A percentile compares a stretch with the other conserved stretches of the same genome.
These are phyloP conservation scores for Stropharia rugosoannulata DNA, from an alignment of 768 basidiomycete species.

Conservation along the genomic window DNA sequence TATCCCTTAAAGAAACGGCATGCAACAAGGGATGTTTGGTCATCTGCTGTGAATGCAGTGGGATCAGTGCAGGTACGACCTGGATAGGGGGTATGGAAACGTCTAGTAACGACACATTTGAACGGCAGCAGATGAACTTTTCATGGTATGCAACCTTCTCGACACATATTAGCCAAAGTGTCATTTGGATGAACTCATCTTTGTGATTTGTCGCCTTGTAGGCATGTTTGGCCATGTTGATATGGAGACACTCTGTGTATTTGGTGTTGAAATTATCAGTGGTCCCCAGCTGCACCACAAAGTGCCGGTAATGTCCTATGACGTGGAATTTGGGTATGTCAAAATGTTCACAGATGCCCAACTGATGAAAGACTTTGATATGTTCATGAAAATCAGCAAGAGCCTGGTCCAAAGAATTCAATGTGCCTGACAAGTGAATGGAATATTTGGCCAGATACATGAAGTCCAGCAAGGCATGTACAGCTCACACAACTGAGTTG, in stretches of 20 bases:
- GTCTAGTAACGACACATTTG: neutral
- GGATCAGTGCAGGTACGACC: neutral
- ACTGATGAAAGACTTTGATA: constrained; percentile 6
- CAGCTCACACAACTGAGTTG: constrained; percentile 4
- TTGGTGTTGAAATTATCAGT: constrained; percentile 34
- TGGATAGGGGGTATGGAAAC: neutral
- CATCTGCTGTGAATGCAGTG: neutral
- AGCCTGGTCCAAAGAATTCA: constrained; percentile 7
- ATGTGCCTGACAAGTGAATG: constrained; percentile 12
- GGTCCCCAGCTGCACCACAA: constrained; percentile 26
- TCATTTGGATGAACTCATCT: constrained; percentile 38
- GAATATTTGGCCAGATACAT: constrained; percentile 14
- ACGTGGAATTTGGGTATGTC: constrained; percentile 37
- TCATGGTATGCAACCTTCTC: constrained; percentile 29
- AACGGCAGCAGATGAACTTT: constrained; percentile 23
- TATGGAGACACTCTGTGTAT: constrained; percentile 27
- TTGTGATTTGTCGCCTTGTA: constrained; percentile 13
- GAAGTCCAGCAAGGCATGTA: constrained; percentile 13
- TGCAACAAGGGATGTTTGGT: constrained; percentile 23
- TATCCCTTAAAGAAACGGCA: constrained; percentile 18
- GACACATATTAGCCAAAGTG: constrained; percentile 31
- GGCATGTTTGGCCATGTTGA: constrained; percentile 24
- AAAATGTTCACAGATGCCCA: constrained; percentile 28
- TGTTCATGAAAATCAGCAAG: constrained; percentile 6
- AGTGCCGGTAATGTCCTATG: constrained; percentile 23